Evolutionary conservation across 805 yeast genomes (phyloP).

Genomic region (Candida saitoana): DNA sequence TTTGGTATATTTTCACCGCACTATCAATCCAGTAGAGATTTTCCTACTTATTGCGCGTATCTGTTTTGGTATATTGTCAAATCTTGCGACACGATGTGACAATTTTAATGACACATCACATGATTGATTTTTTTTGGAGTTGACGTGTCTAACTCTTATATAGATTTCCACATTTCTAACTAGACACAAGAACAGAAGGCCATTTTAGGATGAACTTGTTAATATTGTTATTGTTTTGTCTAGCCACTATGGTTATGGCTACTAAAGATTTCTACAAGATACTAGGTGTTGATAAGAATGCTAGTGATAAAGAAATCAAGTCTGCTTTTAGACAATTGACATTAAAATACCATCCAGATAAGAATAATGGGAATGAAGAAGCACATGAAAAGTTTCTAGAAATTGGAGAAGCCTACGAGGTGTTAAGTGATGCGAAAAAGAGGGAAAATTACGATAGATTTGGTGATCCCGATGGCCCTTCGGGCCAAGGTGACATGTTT

Average conservation of each 20-base stretch:
- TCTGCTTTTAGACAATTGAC: slow-evolving; percentile 78
- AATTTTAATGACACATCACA: neutral
- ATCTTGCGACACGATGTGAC: neutral
- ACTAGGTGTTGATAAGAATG: slow-evolving; percentile 64
- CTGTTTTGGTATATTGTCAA: no score
- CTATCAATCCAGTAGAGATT: no score
- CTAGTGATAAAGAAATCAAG: slow-evolving; percentile 77
- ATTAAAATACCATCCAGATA: slow-evolving; percentile 91
- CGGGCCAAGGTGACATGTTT: slow-evolving; percentile 20
- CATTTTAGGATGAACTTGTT: slow-evolving; percentile 5
- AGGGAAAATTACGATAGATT: slow-evolving; percentile 63
- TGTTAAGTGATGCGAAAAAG: slow-evolving; percentile 68
- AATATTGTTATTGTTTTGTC: slow-evolving; percentile 3
- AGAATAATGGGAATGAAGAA: slow-evolving; percentile 68
- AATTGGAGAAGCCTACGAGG: slow-evolving; percentile 90
- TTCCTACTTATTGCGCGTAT: no score
- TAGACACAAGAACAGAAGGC: no score
- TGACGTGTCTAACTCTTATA: slow-evolving; percentile 1
- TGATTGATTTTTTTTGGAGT: neutral
- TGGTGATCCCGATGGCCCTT: slow-evolving; percentile 63
- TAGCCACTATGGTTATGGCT: slow-evolving; percentile 7
- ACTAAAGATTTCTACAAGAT: slow-evolving; percentile 53
- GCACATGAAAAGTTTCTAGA: slow-evolving; percentile 87
- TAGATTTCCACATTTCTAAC: neutral
- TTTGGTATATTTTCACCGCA: no score